phyloP scores from a whole-genome alignment of 352 stramenopile species.

The Globisporangium echinulatum region DNA sequence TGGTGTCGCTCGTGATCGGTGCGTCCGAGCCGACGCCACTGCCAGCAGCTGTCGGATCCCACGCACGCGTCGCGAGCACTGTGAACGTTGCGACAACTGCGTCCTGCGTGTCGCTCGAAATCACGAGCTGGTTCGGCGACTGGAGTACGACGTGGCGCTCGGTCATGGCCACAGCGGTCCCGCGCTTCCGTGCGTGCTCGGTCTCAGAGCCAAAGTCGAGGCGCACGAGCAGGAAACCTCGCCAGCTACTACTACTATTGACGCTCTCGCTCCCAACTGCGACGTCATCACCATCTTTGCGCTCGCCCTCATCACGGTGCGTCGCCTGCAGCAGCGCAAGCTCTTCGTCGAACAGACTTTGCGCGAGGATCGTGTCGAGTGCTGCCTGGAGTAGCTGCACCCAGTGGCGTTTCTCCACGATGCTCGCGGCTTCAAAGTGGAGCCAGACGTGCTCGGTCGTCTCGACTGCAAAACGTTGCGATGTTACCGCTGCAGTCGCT shows the following conservation, averaged over 20 bases:
- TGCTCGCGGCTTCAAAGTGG: slow-evolving; percentile 30
- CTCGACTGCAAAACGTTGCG: slow-evolving; percentile 39
- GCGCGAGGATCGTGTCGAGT: slow-evolving; percentile 38
- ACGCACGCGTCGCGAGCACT: slow-evolving; percentile 37
- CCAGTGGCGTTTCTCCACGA: slow-evolving; percentile 36
- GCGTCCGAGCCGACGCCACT: slow-evolving; percentile 8
- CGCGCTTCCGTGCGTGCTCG: slow-evolving; percentile 20
- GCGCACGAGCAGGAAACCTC: slow-evolving; percentile 27
- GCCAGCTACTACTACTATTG: neutral
- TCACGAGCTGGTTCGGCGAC: slow-evolving; percentile 38
- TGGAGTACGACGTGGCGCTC: slow-evolving; percentile 42
- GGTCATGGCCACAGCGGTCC: slow-evolving; percentile 23
- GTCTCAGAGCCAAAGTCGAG: slow-evolving; percentile 23
- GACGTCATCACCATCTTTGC: neutral
- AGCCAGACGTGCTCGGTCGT: slow-evolving; percentile 46
- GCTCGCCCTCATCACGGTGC: neutral
- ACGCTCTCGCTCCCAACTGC: neutral
- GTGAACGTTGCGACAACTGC: slow-evolving; percentile 28
- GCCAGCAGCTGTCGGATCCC: slow-evolving; percentile 15
- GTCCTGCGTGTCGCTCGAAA: slow-evolving; percentile 27
- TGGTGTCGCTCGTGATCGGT: slow-evolving; percentile 16
- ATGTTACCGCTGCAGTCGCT: slow-evolving; percentile 20
- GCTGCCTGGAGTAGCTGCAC: slow-evolving; percentile 44
- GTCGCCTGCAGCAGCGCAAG: slow-evolving; percentile 3
- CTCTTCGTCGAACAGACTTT: slow-evolving; percentile 40